A percentile compares a stretch with the other conserved stretches of the same genome.
phyloP scores from a whole-genome alignment of 225 moss, liverwort and hornwort genomes.

The Marchantia polymorpha region DNA sequence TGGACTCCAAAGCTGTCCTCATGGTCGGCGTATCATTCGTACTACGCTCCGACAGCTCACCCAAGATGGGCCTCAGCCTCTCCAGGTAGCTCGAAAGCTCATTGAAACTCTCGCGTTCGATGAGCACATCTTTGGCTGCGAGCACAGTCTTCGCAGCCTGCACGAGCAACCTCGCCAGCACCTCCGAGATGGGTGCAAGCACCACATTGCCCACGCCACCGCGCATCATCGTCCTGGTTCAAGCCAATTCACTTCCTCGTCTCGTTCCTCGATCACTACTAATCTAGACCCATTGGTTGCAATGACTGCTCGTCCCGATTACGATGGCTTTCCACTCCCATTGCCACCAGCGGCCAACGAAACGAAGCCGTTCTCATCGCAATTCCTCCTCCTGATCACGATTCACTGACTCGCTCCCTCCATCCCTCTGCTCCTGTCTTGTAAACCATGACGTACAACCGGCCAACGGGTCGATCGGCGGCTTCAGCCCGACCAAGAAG shows the following conservation, averaged over 20 bases:
- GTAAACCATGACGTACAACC: neutral
- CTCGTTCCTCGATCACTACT: neutral
- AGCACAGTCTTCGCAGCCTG: slow-evolving; percentile 54
- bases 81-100: slow-evolving; percentile 61
- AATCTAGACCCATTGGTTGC: slow-evolving; percentile 18
- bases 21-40: slow-evolving; percentile 60
- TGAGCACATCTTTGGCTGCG: slow-evolving; percentile 57
- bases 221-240: slow-evolving; percentile 50
- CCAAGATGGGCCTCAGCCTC: slow-evolving; percentile 57
- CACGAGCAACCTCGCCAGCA: slow-evolving; percentile 61
- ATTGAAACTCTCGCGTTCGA: slow-evolving; percentile 70
- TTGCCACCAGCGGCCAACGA: neutral
- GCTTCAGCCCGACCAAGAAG: neutral
- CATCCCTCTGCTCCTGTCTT: neutral
- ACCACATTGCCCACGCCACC: slow-evolving; percentile 54
- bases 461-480: neutral
- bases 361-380: neutral
- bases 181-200: slow-evolving; percentile 56
- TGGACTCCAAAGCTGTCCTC: slow-evolving; percentile 55
- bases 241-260: neutral
- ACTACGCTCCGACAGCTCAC: slow-evolving; percentile 54
- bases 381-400: neutral
- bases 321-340: neutral
- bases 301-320: neutral
- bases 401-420: neutral